Base-by-base conservation (phyloP, 139 green algal genomes). In the Gonium pectorale region DNA sequence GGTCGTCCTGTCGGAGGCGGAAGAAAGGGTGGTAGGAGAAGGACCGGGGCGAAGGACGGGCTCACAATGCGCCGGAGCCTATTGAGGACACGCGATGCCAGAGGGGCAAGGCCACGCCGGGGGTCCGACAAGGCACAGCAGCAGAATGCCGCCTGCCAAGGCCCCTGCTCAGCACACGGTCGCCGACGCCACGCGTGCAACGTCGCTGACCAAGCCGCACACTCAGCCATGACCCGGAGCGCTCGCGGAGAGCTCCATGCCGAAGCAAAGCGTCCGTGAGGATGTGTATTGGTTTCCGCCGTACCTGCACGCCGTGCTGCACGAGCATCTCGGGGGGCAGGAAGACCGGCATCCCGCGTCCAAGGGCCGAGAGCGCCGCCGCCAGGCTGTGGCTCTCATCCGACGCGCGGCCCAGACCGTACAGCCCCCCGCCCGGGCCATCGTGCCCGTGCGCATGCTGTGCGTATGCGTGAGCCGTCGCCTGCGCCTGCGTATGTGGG, bases 301-400 rank as follows among this genome's bases (percentile, higher is more conserved):
- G 1, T 62, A 83, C 77, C 59, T 59, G 41, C 54, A 83, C 77
- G 6, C 63, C 62, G 44, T 83, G 77, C 62, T 83, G 43, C 60
- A 64, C 77, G n/a, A 83, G 59, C 63, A 83, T 63, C 41, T 83
- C 77, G 19, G 77, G 77, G 3, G 77, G 59, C 77, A 83, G 43
- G 33, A 83, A 83, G 27, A 52, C 62, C 1, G 77, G 77, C 43
- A 83, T 62, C 8, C 77, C 77, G 2, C 77, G 77, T 0, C 77
- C 77, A 41, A 83, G n/a, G n/a, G 77, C 77, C 60, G 77, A 73
- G n/a, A 83, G 59, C 40, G 77, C 77, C 44, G 60, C 77, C 43
- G 77, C 77, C 77, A 83, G 44, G 77, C 77, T 83, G 31, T 29
- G 31, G 60, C 60, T 66, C 77, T 83, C 77, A 22, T 83, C 75